Conservation (phyloP, 495 filamentous ascomycete genomes). For the Annulohypoxylon maeteangense region DNA sequence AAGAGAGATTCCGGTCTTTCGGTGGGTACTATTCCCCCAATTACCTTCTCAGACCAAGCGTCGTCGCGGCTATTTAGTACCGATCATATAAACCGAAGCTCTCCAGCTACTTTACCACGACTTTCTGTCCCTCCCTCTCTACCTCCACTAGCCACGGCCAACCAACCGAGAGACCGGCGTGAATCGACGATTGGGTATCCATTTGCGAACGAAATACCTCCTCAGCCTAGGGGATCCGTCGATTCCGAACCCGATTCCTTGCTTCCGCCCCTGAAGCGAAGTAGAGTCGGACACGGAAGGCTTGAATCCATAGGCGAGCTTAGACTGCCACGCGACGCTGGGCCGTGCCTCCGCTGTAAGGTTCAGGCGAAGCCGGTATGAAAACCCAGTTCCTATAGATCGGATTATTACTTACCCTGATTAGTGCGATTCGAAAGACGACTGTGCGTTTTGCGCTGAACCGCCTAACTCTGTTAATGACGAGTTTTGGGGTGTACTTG, state of each 20-base stretch:
- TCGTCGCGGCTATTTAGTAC: slow-evolving; percentile 47
- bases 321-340: slow-evolving; percentile 55
- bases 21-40: slow-evolving; percentile 51
- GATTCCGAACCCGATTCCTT: slow-evolving; percentile 63
- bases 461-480: slow-evolving; percentile 46
- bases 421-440: slow-evolving; percentile 60
- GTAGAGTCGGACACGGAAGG: slow-evolving; percentile 58
- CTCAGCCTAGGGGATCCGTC: slow-evolving; percentile 53
- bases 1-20: slow-evolving; percentile 60
- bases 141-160: slow-evolving; percentile 51
- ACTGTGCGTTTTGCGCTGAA: slow-evolving; percentile 56
- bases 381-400: background rate
- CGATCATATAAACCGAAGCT: slow-evolving; percentile 41
- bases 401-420: slow-evolving; percentile 17
- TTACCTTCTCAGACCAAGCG: slow-evolving; percentile 51
- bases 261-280: slow-evolving; percentile 60
- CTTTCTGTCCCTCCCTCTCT: slow-evolving; percentile 52
- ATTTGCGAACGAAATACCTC: slow-evolving; percentile 53
- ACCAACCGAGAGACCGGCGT: slow-evolving; percentile 55
- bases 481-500: slow-evolving; percentile 59
- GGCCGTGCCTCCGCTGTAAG: slow-evolving; percentile 59
- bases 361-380: slow-evolving; percentile 54
- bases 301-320: slow-evolving; percentile 63
- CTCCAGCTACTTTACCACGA: slow-evolving; percentile 51
- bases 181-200: slow-evolving; percentile 58